phyloP scores from a whole-genome alignment of 2,329 filamentous ascomycete species.

The Colletotrichum sp. region DNA sequence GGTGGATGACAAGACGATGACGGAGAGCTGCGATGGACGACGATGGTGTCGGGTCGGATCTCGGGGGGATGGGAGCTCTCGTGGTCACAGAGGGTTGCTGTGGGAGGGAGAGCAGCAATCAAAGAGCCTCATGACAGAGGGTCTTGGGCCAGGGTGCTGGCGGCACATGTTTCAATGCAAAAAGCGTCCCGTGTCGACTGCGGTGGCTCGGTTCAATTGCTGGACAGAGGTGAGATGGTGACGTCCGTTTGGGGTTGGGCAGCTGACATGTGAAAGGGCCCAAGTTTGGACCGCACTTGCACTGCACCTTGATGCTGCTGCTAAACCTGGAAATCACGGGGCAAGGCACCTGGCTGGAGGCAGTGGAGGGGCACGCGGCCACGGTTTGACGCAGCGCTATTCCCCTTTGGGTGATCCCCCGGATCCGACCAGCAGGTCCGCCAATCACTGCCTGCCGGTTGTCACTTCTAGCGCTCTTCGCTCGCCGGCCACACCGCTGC shows the following conservation, averaged over 20 bases:
- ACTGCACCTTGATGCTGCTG: neutral
- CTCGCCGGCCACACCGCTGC: neutral
- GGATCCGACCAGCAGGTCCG: neutral
- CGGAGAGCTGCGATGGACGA: neutral
- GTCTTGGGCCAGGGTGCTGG: neutral
- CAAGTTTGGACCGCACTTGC: neutral
- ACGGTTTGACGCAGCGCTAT: neutral
- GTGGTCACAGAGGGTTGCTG: neutral
- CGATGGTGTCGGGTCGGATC: neutral
- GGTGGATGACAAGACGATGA: neutral
- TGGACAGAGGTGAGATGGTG: constrained; percentile 19
- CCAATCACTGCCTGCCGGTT: neutral
- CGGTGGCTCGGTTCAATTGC: constrained; percentile 19
- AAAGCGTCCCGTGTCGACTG: neutral
- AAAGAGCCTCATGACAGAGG: constrained; percentile 1
- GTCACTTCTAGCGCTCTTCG: neutral
- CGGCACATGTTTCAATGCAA: constrained; percentile 20
- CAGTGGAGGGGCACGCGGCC: constrained; percentile 15
- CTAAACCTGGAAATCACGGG: neutral
- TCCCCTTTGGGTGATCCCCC: neutral
- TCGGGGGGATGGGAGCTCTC: neutral
- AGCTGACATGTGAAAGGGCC: constrained; percentile 22
- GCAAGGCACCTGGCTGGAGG: neutral
- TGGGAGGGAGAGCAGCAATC: neutral
- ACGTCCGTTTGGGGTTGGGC: constrained; percentile 14